These are phyloP conservation scores for Boletus pseudopeckii DNA, from an alignment of 768 basidiomycete genomes.

Conservation along the genomic window DNA sequence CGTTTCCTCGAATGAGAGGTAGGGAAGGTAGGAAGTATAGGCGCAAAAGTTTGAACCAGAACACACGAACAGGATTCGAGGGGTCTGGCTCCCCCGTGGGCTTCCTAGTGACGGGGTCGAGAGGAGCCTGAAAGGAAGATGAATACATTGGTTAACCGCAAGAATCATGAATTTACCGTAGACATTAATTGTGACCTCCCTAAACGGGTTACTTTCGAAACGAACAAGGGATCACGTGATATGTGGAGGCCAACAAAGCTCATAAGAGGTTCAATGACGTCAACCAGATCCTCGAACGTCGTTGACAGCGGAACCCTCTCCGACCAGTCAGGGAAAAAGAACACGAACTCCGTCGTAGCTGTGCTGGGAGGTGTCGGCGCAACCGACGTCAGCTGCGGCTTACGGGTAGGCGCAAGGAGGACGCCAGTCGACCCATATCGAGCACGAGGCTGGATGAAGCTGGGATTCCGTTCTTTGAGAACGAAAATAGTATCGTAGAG, in stretches of 20 bases:
- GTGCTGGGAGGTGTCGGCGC: constrained; percentile 84
- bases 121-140: constrained; percentile 34
- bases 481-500: constrained; percentile 55
- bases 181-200: constrained; percentile 63
- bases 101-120: constrained; percentile 63
- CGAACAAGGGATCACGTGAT: constrained; percentile 70
- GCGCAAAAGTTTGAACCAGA: constrained; percentile 84
- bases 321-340: constrained; percentile 87
- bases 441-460: constrained; percentile 59
- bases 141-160: constrained; percentile 2
- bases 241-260: constrained; percentile 77
- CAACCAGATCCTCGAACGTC: constrained; percentile 63
- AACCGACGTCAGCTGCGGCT: constrained; percentile 65
- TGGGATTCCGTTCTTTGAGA: constrained; percentile 57
- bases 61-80: constrained; percentile 58
- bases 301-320: constrained; percentile 65
- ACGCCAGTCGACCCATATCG: constrained; percentile 61
- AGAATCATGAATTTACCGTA: constrained; percentile 39
- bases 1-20: constrained; percentile 79
- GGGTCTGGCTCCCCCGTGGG: constrained; percentile 51
- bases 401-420: constrained; percentile 50
- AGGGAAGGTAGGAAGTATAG: constrained; percentile 82
- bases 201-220: constrained; percentile 78
- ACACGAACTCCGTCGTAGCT: constrained; percentile 70
- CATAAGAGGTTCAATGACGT: constrained; percentile 77